Base-by-base conservation (phyloP, 371 early-diverging fungal species). In the Mortierella polycephala region DNA sequence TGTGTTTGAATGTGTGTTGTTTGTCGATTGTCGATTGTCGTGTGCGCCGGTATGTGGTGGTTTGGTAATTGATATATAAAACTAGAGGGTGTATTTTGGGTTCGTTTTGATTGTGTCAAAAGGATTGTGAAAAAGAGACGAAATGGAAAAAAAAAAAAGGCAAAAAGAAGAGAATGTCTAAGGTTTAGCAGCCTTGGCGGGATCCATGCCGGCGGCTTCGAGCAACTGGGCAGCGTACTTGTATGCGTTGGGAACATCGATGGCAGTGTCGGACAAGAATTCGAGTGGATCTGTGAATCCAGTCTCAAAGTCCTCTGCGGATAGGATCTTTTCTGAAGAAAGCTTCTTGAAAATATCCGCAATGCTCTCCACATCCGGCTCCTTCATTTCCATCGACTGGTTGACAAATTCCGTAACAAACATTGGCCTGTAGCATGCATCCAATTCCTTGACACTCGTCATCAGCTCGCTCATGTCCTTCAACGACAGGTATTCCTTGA, bases 181-280 rank as follows among this genome's bases (percentile, higher is more conserved):
- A 53, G 84, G 70, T 61, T 85, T 82, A 54, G 81, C 70, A 12
- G 86, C 84, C 61, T 85, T 86, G 18, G 83, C 59, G 56, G 86
- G 83, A 40, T 90, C 88, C 62, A 90, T 81, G 52, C 79, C 81
- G 10, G 86, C 83, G 23, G 84, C 85, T 20, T 86, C 87, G 50
- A 94, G 81, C 61, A 95, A 69, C 60, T 82, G 82, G 54, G 90
- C 91, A 61, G 92, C 86, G 86, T 85, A 86, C 60, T 85, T 85
- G 80, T 85, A 91, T 23, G 90, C 92, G 55, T 88, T 86, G 44
- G 97, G 97, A 11, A 92, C 90, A 85, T 96, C 97, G 54, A 90
- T 87, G 16, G 89, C 85, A 56, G 93, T 84, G 74, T 96, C 97
- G 62, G 92, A 91, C 60, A 94, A 84, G 59, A 79, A 68, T 72